Conservation (phyloP, 2,329 filamentous ascomycete genomes). For the Xylaria polymorpha region DNA sequence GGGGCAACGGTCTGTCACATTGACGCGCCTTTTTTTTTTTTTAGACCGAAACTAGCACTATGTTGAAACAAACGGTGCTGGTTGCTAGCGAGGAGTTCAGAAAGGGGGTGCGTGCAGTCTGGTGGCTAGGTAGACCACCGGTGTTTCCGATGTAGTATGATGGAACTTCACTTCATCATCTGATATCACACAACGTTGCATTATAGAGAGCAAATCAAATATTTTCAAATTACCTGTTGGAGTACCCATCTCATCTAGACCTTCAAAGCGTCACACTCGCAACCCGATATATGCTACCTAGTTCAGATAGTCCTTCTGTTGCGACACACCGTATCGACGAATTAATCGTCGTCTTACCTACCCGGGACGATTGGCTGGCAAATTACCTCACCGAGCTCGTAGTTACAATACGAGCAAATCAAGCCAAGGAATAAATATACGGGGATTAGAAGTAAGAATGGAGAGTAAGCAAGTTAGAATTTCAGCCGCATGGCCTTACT, state of each 20-base stretch:
- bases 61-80: neutral
- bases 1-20: neutral
- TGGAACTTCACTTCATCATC: neutral
- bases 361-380: too few species aligned
- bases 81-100: neutral
- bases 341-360: too few species aligned
- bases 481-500: neutral
- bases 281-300: neutral
- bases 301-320: neutral
- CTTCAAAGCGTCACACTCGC: neutral
- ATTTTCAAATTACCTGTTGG: neutral
- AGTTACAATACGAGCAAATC: too few species aligned
- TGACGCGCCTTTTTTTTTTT: neutral
- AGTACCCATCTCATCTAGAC: neutral
- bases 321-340: too few species aligned
- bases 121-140: neutral
- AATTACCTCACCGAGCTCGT: too few species aligned
- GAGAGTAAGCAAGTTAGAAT: neutral
- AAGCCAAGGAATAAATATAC: neutral
- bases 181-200: constrained; percentile 10
- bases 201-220: neutral
- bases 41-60: neutral
- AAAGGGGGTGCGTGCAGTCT: neutral
- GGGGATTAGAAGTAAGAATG: neutral
- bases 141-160: neutral